phyloP scores from a whole-genome alignment of 768 basidiomycete species.

The Lactarius vividus region DNA sequence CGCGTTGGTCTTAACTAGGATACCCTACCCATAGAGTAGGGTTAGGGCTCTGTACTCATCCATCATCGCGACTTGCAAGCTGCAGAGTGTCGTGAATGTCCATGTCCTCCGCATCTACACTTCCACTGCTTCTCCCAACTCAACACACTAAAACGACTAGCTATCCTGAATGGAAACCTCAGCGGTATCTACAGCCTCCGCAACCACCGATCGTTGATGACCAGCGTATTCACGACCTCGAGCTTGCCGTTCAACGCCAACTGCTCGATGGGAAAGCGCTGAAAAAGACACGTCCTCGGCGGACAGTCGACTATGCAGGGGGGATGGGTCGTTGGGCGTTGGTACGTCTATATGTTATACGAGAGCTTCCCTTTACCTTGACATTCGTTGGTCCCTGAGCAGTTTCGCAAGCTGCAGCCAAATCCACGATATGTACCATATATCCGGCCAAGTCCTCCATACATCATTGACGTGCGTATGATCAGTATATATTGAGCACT shows the following conservation, averaged over 20 bases:
- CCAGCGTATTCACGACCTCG: slow-evolving; percentile 69
- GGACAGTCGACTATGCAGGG: slow-evolving; percentile 95
- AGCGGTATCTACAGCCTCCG: slow-evolving; percentile 59
- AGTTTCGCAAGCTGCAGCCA: slow-evolving; percentile 78
- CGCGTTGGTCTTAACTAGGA: slow-evolving; percentile 54
- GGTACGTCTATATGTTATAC: slow-evolving; percentile 40
- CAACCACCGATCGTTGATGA: slow-evolving; percentile 84
- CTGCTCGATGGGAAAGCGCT: slow-evolving; percentile 75
- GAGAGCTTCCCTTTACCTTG: background rate
- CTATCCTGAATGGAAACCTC: slow-evolving; percentile 73
- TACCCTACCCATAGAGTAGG: background rate
- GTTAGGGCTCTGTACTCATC: background rate
- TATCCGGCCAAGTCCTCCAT: slow-evolving; percentile 82
- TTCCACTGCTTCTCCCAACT: slow-evolving; percentile 58
- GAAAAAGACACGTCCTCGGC: slow-evolving; percentile 88
- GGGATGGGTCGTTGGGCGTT: slow-evolving; percentile 82
- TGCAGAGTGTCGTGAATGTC: background rate
- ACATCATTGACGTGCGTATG: slow-evolving; percentile 77
- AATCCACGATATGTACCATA: slow-evolving; percentile 72
- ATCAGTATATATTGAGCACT: slow-evolving; percentile 21
- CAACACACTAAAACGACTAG: slow-evolving; percentile 38
- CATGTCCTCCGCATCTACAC: slow-evolving; percentile 20
- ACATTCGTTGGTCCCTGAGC: background rate
- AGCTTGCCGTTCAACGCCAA: slow-evolving; percentile 70
- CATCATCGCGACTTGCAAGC: background rate